phyloP scores from a whole-genome alignment of 441 rosid genomes.

The Gossypium davidsonii region DNA sequence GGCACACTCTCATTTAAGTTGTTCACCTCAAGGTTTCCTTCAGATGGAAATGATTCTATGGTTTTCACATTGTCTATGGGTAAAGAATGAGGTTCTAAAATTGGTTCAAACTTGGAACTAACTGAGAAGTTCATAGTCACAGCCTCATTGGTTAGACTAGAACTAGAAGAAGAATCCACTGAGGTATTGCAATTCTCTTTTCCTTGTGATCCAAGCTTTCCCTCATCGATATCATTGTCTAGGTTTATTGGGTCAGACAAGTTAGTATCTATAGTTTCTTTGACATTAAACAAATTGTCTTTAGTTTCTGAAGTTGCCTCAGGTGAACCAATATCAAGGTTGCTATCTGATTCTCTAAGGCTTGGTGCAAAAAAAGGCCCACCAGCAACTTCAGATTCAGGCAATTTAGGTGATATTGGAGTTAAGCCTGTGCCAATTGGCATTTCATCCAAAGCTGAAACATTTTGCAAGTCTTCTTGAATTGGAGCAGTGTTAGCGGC shows the following conservation, averaged over 20 bases:
- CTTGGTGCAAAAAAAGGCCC: slow-evolving; percentile 16
- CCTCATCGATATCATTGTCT: slow-evolving; percentile 24
- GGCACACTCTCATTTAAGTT: slow-evolving; percentile 28
- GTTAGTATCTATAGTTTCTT: slow-evolving; percentile 17
- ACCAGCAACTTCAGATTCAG: slow-evolving; percentile 30
- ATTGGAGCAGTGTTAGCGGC: slow-evolving; percentile 18
- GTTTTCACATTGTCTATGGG: slow-evolving; percentile 26
- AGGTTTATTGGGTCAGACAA: slow-evolving; percentile 24
- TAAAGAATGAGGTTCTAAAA: slow-evolving; percentile 27
- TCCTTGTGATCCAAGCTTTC: slow-evolving; percentile 18
- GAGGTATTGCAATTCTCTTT: slow-evolving; percentile 20
- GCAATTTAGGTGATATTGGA: slow-evolving; percentile 25
- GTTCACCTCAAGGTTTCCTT: slow-evolving; percentile 35
- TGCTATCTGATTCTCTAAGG: slow-evolving; percentile 17
- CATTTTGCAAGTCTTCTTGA: slow-evolving; percentile 32
- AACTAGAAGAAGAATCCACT: slow-evolving; percentile 29
- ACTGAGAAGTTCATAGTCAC: slow-evolving; percentile 22
- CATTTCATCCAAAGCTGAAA: slow-evolving; percentile 26
- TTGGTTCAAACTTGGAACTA: slow-evolving; percentile 30
- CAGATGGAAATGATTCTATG: slow-evolving; percentile 20
- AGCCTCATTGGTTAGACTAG: slow-evolving; percentile 26
- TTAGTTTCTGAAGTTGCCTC: slow-evolving; percentile 29
- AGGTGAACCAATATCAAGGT: slow-evolving; percentile 18
- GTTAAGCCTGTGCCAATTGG: slow-evolving; percentile 31
- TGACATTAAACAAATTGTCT: slow-evolving; percentile 21